Evolutionary conservation across 768 basidiomycete genomes (phyloP), one percentile per base, ranked within the genome.

Genomic region (Amanita polypyramis): DNA sequence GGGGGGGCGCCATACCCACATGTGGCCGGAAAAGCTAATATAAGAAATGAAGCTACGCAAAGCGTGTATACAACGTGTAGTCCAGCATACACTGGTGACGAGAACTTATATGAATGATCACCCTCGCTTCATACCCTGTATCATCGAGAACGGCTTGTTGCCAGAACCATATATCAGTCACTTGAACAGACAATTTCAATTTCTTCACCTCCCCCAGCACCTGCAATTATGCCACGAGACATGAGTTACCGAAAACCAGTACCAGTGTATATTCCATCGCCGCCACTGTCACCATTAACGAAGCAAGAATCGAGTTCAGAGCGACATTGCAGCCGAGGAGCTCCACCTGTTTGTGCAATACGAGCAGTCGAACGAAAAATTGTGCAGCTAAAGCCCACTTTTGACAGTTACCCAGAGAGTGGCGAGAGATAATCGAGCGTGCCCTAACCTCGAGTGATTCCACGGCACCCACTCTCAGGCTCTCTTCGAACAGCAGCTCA

Each of bases 241-340:
- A 76, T 76, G 74, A 81, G 77, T 60, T 79, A 82, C 60, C 71
- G 83, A 45, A 86, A 86, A 60, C 84, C 84, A 27, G 82, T 76
- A 34, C 84, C 84, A 2, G 63, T 64, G 45, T 84, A 77, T 62
- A 69, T 82, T 37, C 82, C 82, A 29, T 81, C 82, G 10, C 77
- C 82, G 4, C 75, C 79, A 41, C 63, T 72, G 1, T 70, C 70
- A 4, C 72, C 72, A 11, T 60, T 15, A 9, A 42, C 39, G 14
- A 19, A 21, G 17, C 32, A 27, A 42, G 47, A 42, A 25, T 27
- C 30, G 4, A 35, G 33, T 40, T 30, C 23, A 9, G 37, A 47
- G 6, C 8, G 33, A 15, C 20, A 39, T 17, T 32, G 23, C 19
- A 12, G 17, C 10, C 39, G n/a, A 20, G 32, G 34, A 10, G 17